Percentiles rank a stretch among this genome's conserved stretches.
These are phyloP conservation scores for Kodamaea lidongshanica DNA, from an alignment of 805 yeast species.

Conservation along the genomic window DNA sequence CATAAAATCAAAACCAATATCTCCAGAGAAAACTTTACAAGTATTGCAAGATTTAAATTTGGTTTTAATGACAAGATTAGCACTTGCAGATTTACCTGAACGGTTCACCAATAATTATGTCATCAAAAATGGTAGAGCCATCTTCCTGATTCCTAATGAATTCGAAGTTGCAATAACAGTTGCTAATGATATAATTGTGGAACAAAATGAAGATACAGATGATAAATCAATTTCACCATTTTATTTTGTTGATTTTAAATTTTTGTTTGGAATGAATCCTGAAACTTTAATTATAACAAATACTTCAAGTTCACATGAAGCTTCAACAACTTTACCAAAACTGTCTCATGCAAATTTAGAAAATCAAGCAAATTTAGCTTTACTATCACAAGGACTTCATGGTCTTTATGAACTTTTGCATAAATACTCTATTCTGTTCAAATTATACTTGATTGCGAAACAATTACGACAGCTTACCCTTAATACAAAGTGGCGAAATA, in stretches of 20 bases:
- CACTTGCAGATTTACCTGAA: constrained; percentile 60
- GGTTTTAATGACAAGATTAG: constrained; percentile 66
- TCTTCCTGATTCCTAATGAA: constrained; percentile 54
- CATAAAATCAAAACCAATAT: constrained; percentile 43
- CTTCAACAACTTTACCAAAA: constrained; percentile 20
- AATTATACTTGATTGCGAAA: constrained; percentile 52
- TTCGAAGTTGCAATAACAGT: constrained; percentile 62
- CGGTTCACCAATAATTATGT: constrained; percentile 52
- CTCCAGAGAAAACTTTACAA: constrained; percentile 50
- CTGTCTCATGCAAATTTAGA: constrained; percentile 42
- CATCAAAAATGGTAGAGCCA: constrained; percentile 72
- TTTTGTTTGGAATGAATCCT: constrained; percentile 47
- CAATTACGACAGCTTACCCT: constrained; percentile 45
- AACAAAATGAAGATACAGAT: constrained; percentile 51
- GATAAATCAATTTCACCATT: constrained; percentile 52
- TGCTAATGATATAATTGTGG: constrained; percentile 49
- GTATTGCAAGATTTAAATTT: constrained; percentile 67
- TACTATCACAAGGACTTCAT: constrained; percentile 40
- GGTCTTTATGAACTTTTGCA: constrained; percentile 55
- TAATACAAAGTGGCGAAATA: constrained; percentile 52
- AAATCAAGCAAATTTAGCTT: constrained; percentile 46
- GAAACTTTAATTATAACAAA: constrained; percentile 29
- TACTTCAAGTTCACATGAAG: constrained; percentile 3
- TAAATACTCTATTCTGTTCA: constrained; percentile 57
- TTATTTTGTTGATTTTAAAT: constrained; percentile 70